Evolutionary conservation across 2,329 filamentous ascomycete species (phyloP).

Genomic region (Phaeophleospora eucalypticola): DNA sequence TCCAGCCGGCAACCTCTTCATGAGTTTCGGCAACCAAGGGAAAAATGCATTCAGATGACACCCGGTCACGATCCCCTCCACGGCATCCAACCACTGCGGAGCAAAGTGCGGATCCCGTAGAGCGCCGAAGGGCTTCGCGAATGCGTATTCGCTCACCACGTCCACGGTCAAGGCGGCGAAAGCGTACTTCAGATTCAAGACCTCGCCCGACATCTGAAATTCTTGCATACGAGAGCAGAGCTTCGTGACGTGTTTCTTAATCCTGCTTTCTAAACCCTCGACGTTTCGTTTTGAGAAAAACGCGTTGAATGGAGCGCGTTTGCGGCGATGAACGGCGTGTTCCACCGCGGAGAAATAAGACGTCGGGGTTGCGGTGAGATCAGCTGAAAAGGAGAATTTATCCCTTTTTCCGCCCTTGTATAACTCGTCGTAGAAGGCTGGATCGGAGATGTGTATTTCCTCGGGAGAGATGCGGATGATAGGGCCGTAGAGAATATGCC

Average conservation of each 20-base stretch:
- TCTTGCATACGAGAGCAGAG: conserved; percentile 1
- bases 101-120: background rate
- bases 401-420: too few relatives aligned
- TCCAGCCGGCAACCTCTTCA: too few relatives aligned
- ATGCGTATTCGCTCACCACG: background rate
- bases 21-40: background rate
- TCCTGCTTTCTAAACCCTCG: background rate
- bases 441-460: conserved; percentile 36
- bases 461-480: conserved; percentile 36
- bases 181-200: background rate
- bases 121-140: background rate
- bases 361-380: background rate
- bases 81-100: background rate
- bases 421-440: conserved; percentile 33
- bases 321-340: background rate
- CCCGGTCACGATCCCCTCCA: background rate
- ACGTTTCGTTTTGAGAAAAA: background rate
- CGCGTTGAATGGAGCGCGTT: too few relatives aligned
- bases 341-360: background rate
- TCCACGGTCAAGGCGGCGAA: background rate
- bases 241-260: background rate
- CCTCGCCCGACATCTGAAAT: background rate
- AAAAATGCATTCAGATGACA: background rate
- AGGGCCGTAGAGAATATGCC: conserved; percentile 22
- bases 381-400: too few relatives aligned